A percentile compares a stretch with the other conserved stretches of the same genome.
phyloP scores from a whole-genome alignment of 164 flowering plant genomes.

The Tetrastigma voinierianum region DNA sequence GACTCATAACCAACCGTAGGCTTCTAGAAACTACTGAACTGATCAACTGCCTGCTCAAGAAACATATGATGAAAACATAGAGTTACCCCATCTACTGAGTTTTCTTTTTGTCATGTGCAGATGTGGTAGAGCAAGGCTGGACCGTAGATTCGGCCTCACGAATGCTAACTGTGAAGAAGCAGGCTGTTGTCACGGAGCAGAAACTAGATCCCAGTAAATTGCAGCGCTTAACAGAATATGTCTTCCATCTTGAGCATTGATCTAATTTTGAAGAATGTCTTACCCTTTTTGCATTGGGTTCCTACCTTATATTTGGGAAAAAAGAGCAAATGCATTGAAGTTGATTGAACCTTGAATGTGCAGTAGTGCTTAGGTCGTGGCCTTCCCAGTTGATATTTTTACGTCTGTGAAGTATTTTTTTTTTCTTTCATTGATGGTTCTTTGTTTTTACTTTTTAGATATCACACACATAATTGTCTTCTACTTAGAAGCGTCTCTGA shows the following conservation, averaged over 20 bases:
- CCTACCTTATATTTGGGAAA: not conserved
- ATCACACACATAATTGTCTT: too few relatives aligned
- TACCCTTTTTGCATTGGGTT: not conserved
- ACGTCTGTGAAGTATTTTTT: too few relatives aligned
- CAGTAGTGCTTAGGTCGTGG: not conserved
- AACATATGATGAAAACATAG: too few relatives aligned
- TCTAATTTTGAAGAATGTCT: not conserved
- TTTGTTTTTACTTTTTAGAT: too few relatives aligned
- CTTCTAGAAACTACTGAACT: too few relatives aligned
- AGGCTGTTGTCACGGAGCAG: slow-evolving; percentile 54
- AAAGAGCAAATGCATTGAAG: not conserved
- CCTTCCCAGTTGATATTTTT: too few relatives aligned
- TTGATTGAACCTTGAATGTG: not conserved
- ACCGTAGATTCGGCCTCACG: slow-evolving; percentile 52
- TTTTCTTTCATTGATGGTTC: too few relatives aligned
- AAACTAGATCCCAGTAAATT: slow-evolving; percentile 72
- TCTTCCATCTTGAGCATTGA: slow-evolving; percentile 87
- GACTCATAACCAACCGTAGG: too few relatives aligned
- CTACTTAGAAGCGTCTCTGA: too few relatives aligned
- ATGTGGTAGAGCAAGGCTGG: slow-evolving; percentile 81
- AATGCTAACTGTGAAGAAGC: slow-evolving; percentile 85
- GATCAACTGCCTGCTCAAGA: too few relatives aligned
- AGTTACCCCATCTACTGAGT: not conserved
- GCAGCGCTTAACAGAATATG: slow-evolving; percentile 89
- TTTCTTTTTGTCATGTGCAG: slow-evolving; percentile 41